phyloP scores from a whole-genome alignment of 2,329 filamentous ascomycete species.

The Alternaria hordeiaustralica region DNA sequence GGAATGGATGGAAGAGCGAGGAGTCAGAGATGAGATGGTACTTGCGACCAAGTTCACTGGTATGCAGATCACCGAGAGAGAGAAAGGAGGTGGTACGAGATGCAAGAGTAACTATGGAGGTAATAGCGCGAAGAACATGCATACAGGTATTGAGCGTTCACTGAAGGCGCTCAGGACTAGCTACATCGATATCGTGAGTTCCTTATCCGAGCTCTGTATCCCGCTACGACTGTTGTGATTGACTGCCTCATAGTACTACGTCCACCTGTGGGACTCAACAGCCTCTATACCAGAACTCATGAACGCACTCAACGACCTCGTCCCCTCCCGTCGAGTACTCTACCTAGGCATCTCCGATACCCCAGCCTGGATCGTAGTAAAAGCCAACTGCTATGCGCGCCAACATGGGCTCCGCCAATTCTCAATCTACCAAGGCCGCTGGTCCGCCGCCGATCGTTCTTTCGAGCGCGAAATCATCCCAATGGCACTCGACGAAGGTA shows the following conservation, averaged over 20 bases:
- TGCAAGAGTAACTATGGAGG: constrained; percentile 24
- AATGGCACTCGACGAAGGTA: constrained; percentile 52
- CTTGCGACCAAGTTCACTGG: constrained; percentile 52
- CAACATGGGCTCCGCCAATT: constrained; percentile 50
- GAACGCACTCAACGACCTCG: constrained; percentile 52
- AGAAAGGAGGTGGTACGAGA: constrained; percentile 20
- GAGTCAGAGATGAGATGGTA: constrained; percentile 50
- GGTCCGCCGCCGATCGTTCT: constrained; percentile 52
- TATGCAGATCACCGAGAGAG: constrained; percentile 30
- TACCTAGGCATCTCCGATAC: constrained; percentile 55
- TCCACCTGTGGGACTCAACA: constrained; percentile 53
- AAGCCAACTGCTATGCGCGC: constrained; percentile 46
- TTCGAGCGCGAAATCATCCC: constrained; percentile 56
- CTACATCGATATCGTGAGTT: constrained; percentile 65
- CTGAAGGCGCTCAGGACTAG: constrained; percentile 56
- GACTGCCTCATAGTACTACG: constrained; percentile 41
- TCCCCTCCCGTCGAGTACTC: constrained; percentile 51
- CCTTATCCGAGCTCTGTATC: constrained; percentile 34
- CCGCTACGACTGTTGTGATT: background rate
- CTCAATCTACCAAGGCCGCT: constrained; percentile 51
- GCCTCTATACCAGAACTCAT: constrained; percentile 54
- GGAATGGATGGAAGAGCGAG: constrained; percentile 51
- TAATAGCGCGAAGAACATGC: constrained; percentile 26
- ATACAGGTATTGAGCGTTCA: constrained; percentile 15
- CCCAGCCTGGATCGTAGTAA: constrained; percentile 49